These are phyloP conservation scores for Fusarium burgessii DNA, from an alignment of 2,329 filamentous ascomycete genomes.

Conservation along the genomic window DNA sequence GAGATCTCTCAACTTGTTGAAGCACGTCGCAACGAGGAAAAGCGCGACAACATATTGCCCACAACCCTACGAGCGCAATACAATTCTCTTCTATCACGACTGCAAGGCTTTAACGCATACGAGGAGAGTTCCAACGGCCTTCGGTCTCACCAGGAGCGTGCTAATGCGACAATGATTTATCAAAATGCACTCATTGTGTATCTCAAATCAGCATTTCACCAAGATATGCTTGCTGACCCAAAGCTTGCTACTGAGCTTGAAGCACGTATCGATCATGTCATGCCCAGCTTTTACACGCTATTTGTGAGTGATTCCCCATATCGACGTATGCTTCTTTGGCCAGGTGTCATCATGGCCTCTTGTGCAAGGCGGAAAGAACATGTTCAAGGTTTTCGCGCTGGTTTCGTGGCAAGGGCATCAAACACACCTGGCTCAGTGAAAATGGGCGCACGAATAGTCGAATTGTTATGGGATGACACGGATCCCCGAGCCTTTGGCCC, in stretches of 20 bases:
- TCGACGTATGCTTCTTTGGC: conserved; percentile 16
- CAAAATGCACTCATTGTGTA: conserved; percentile 8
- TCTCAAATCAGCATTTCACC: neutral
- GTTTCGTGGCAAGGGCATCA: neutral
- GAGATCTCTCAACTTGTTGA: conserved; percentile 8
- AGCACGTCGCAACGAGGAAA: neutral
- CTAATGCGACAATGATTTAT: neutral
- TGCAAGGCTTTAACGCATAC: neutral
- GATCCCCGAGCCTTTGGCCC: conserved; percentile 9
- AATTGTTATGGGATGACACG: conserved; percentile 1
- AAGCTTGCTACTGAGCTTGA: neutral
- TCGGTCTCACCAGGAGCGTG: neutral
- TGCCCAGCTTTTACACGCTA: neutral
- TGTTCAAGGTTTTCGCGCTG: neutral
- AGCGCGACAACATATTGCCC: fast-evolving
- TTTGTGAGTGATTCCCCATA: conserved; percentile 11
- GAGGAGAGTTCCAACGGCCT: neutral
- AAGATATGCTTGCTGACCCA: neutral
- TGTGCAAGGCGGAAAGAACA: neutral
- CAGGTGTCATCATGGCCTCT: conserved; percentile 11
- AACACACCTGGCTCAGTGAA: conserved; percentile 8
- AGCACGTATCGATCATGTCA: neutral
- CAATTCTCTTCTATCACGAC: neutral
- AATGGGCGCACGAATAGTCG: neutral
- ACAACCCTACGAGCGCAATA: neutral